Base-by-base conservation (phyloP, 2,329 filamentous ascomycete species). In the Ceratocystis cacaofunesta region DNA sequence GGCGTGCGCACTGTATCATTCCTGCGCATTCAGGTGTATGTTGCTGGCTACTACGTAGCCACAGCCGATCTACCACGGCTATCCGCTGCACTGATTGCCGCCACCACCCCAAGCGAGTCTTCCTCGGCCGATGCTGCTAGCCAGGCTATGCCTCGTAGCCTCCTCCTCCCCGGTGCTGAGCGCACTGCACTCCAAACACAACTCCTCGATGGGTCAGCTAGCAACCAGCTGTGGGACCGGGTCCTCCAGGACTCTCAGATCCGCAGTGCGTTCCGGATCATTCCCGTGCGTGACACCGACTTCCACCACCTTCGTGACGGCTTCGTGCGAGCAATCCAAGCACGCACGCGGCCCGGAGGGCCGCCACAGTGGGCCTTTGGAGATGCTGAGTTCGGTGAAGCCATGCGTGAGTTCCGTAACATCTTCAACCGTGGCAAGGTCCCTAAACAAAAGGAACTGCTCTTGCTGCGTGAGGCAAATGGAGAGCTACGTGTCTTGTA, bases 291-390 rank as follows among this genome's bases (percentile, higher is more conserved):
- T 46, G 91, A 95, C 75, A 99, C 94, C 19, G 92, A 97, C 75
- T 97, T 96, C 75, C 85, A 87, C 69, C 94, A 99, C 74, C 76
- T 99, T 68, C 84, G 92, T 50, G 94, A 99, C 72, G 94, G 89
- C 0, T 95, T 92, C 78, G 89, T 96, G 67, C 84, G 91, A 5
- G 88, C 89, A 25, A 87, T 99, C 69, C 88, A 89, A 64, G 86
- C 83, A 7, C 84, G 88, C 43, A 86, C 87, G 1, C 80, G 85
- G 68, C 57, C 48, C 1, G 58, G 41, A 12, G 55, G 60, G 10
- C 78, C 80, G 25, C 78, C 81, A 48, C 77, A 81, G 50, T 76
- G 77, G 43, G 75, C 76, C 1, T 79, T 84, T 73, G 79, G 82
- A 28, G 88, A 92, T 69, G 90, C 94, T 68, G 79, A 78, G 0